Base-by-base conservation (phyloP, 2,329 filamentous ascomycete genomes). In the Stenocarpella maydis region DNA sequence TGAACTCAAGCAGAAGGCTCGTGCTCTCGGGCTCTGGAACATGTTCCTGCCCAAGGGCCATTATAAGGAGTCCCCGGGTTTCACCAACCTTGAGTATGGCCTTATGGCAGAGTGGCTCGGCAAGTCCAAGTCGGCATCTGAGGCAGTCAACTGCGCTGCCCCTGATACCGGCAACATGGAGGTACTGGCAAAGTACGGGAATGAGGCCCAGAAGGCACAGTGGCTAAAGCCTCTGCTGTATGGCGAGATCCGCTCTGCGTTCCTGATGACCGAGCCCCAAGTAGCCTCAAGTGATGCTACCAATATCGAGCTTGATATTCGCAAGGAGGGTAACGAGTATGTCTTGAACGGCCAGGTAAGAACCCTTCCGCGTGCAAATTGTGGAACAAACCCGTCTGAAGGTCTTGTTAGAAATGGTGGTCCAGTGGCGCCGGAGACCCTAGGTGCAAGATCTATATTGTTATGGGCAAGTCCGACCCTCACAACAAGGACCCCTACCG, bases 151-250 rank as follows among this genome's bases (percentile, higher is more conserved):
- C 82, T 97, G 94, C 82, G 87, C 94, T 43, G 94, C 94, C 4
- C 94, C 95, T 3, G 94, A 97, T 80, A 97, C 95, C 4, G 94
- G 94, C 61, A 97, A 97, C 81, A 97, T 97, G 94, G 94, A 97
- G 80, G 94, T 97, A 26, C 79, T 97, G 74, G 94, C 94, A 77
- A 96, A 95, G 83, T 97, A 97, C 78, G 94, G 93, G 73, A 95
- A 90, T 74, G 92, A 92, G 14, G 89, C 87, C 60, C 94, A 97
- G 83, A 97, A 97, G 87, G 86, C 88, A 75, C 79, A 91, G 79
- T 97, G 94, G 94, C 85, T 97, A 67, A 87, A 85, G 74, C 94
- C 94, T 6, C 83, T 97, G 75, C 87, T 97, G 81, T 89, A 94
- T 8, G 94, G 94, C 74, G 85, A 93, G 83, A 97, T 97, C 74